A percentile compares a stretch with the other conserved stretches of the same genome.
Conservation (phyloP, 2,329 filamentous ascomycete genomes). For the Parastagonospora nodorum region DNA sequence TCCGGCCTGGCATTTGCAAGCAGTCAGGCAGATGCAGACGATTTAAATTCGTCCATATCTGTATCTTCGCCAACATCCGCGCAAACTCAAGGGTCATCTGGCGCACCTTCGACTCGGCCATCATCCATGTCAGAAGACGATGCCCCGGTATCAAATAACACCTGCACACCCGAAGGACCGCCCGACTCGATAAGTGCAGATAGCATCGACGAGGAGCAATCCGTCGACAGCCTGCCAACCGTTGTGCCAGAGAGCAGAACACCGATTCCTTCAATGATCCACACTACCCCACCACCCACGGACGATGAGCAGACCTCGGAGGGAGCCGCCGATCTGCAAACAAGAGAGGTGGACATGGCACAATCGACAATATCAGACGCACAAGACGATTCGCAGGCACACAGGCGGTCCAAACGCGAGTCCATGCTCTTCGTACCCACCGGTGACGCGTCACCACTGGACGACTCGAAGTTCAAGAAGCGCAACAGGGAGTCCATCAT, state of each 20-base stretch:
- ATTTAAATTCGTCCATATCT: slow-evolving; percentile 41
- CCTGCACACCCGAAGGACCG: slow-evolving; percentile 17
- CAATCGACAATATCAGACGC: slow-evolving; percentile 22
- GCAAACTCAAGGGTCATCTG: slow-evolving; percentile 45
- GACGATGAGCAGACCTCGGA: slow-evolving; percentile 10
- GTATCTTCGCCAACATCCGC: slow-evolving; percentile 46
- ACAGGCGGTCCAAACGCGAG: slow-evolving; percentile 35
- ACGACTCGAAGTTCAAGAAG: slow-evolving; percentile 23
- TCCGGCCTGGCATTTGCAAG: slow-evolving; percentile 60
- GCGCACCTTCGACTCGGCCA: slow-evolving; percentile 44
- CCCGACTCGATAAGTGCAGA: slow-evolving; percentile 19
- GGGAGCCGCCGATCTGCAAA: slow-evolving; percentile 8
- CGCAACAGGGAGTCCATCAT: slow-evolving; percentile 38
- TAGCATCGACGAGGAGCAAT: slow-evolving; percentile 35
- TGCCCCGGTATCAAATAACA: slow-evolving; percentile 20
- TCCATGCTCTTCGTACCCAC: slow-evolving; percentile 39
- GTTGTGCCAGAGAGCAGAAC: slow-evolving; percentile 39
- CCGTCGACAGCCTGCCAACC: slow-evolving; percentile 42
- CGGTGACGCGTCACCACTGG: slow-evolving; percentile 15
- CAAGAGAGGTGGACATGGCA: slow-evolving; percentile 18
- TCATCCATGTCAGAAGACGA: slow-evolving; percentile 49
- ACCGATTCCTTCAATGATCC: slow-evolving; percentile 26
- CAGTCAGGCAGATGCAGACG: slow-evolving; percentile 39
- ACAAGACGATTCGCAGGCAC: slow-evolving; percentile 19
- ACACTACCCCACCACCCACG: slow-evolving; percentile 6